A percentile compares a stretch with the other conserved stretches of the same genome.
phyloP scores from a whole-genome alignment of 2,329 filamentous ascomycete species.

The Calonectria pteridis region DNA sequence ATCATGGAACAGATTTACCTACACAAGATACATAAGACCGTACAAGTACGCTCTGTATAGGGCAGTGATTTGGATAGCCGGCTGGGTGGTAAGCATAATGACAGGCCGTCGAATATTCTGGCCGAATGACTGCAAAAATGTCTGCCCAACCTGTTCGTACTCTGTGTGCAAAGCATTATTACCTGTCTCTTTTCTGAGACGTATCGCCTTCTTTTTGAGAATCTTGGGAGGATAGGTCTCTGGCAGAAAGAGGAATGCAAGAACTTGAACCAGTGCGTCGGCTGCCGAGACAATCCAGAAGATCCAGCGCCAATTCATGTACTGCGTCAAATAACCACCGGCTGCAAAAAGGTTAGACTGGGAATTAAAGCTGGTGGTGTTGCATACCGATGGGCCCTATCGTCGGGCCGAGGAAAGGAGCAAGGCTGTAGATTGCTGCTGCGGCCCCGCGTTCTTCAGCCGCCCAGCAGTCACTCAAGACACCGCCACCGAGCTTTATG shows the following conservation, averaged over 20 bases:
- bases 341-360: slow-evolving; percentile 30
- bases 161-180: slow-evolving; percentile 45
- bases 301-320: slow-evolving; percentile 58
- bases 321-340: slow-evolving; percentile 55
- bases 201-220: slow-evolving; percentile 42
- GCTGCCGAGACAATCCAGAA: slow-evolving; percentile 58
- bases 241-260: slow-evolving; percentile 52
- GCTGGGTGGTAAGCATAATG: slow-evolving; percentile 51
- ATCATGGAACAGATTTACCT: slow-evolving; percentile 3
- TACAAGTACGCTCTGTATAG: slow-evolving; percentile 64
- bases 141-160: slow-evolving; percentile 40
- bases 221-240: slow-evolving; percentile 56
- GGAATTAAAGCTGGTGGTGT: neutral
- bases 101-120: slow-evolving; percentile 47
- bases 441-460: slow-evolving; percentile 54
- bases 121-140: slow-evolving; percentile 41
- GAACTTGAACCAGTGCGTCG: slow-evolving; percentile 49
- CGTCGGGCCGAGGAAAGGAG: slow-evolving; percentile 58
- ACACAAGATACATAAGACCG: slow-evolving; percentile 65
- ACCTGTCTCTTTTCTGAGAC: slow-evolving; percentile 44
- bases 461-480: slow-evolving; percentile 61
- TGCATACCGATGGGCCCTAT: slow-evolving; percentile 54
- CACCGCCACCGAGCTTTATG: slow-evolving; percentile 56
- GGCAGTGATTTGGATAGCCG: slow-evolving; percentile 63
- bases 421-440: slow-evolving; percentile 51